Evolutionary conservation across 805 yeast species (phyloP).

Genomic region (Zygoascus biomembranicola): DNA sequence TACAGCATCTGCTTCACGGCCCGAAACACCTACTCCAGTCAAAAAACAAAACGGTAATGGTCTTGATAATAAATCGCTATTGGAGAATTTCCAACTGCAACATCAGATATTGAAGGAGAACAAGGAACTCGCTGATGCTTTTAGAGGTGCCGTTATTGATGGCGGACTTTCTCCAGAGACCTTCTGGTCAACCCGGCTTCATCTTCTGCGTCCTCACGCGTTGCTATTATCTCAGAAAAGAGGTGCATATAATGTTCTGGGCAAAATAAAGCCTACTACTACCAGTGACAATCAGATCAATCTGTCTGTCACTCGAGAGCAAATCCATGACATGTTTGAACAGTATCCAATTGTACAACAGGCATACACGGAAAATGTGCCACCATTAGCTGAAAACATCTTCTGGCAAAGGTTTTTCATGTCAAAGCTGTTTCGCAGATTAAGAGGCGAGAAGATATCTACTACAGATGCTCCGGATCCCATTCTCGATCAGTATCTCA

Average conservation of each 20-base stretch:
- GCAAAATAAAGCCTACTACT: constrained; percentile 91
- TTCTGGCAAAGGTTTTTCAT: constrained; percentile 96
- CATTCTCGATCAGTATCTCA: constrained; percentile 74
- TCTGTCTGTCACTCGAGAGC: constrained; percentile 85
- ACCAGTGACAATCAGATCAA: constrained; percentile 88
- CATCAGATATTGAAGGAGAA: constrained; percentile 67
- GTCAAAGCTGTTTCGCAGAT: constrained; percentile 75
- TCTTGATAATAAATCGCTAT: constrained; percentile 48
- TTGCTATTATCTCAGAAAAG: constrained; percentile 73
- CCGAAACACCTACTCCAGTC: neutral
- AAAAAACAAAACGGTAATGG: constrained; percentile 1
- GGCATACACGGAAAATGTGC: constrained; percentile 88
- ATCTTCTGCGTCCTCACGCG: constrained; percentile 76
- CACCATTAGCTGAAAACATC: constrained; percentile 79
- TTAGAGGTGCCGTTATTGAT: constrained; percentile 76
- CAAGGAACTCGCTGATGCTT: constrained; percentile 58
- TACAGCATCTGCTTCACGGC: neutral
- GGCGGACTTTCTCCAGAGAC: constrained; percentile 66
- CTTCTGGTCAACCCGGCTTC: constrained; percentile 80
- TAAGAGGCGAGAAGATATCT: constrained; percentile 81
- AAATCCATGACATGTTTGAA: constrained; percentile 78
- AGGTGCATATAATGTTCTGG: constrained; percentile 89
- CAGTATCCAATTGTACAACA: constrained; percentile 87
- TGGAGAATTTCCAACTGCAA: constrained; percentile 69
- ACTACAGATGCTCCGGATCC: constrained; percentile 74